Conservation (phyloP, 306 rosid genomes). For the Glycine latifolia region DNA sequence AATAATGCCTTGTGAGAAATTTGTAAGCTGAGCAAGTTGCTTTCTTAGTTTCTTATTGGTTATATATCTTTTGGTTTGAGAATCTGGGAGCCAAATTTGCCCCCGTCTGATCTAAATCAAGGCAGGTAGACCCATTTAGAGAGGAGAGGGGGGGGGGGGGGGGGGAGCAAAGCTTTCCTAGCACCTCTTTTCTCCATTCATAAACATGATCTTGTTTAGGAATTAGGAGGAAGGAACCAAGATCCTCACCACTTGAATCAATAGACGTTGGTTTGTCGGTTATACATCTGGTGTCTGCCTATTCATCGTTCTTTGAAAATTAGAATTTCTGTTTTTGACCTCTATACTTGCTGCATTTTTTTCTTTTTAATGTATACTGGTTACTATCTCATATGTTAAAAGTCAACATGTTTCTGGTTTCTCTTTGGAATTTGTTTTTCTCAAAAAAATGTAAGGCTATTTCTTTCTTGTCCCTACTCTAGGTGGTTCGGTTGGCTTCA, state of each 20-base stretch:
- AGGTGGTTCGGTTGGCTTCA: slow-evolving; percentile 99
- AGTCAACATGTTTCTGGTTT: slow-evolving; percentile 30
- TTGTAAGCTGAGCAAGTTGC: slow-evolving; percentile 12
- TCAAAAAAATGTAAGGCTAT: background rate
- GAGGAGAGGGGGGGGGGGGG: background rate
- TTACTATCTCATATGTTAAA: slow-evolving; percentile 30
- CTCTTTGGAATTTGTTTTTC: slow-evolving; percentile 4
- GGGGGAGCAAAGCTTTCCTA: background rate
- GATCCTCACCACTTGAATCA: background rate
- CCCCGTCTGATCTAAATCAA: background rate
- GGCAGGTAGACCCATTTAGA: background rate
- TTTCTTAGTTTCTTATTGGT: background rate
- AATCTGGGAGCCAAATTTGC: background rate
- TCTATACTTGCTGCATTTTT: slow-evolving; percentile 23
- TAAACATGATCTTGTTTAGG: background rate
- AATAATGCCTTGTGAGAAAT: slow-evolving; percentile 11
- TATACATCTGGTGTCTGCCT: slow-evolving; percentile 31
- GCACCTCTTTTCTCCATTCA: background rate
- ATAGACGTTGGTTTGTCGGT: background rate
- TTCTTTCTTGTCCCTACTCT: slow-evolving; percentile 42
- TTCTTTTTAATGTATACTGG: background rate
- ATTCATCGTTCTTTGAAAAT: slow-evolving; percentile 32
- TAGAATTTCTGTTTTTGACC: slow-evolving; percentile 4
- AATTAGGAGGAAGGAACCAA: background rate
- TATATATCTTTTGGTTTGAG: background rate